Evolutionary conservation across 176 grass and related monocot species (phyloP).

Genomic region (Lolium multiflorum): DNA sequence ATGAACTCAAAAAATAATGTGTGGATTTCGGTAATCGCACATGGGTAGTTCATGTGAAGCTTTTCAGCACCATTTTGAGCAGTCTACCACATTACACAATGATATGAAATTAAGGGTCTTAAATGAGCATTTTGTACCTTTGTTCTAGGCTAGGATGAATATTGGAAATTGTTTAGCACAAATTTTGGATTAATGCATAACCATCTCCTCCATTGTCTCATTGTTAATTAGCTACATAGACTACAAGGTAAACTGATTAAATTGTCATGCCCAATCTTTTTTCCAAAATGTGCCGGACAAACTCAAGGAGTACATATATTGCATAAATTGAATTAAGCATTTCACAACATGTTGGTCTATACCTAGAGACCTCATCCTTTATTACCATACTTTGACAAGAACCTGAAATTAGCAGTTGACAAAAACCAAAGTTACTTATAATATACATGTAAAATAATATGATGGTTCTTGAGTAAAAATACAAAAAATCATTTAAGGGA

Average conservation of each 20-base stretch:
- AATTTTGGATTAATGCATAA: background rate
- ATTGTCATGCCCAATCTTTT: background rate
- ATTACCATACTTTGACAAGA: background rate
- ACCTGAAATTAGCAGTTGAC: no score
- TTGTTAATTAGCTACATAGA: background rate
- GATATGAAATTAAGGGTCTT: no score
- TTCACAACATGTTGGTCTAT: background rate
- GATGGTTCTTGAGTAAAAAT: background rate
- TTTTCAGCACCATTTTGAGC: no score
- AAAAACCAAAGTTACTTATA: background rate
- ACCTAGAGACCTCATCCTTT: background rate
- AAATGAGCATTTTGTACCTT: no score
- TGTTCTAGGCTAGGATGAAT: no score
- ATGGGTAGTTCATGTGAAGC: no score
- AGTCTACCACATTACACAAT: no score
- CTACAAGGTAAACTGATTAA: background rate
- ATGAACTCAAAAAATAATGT: no score
- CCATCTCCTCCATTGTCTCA: background rate
- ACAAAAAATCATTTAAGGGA: background rate
- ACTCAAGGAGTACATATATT: background rate
- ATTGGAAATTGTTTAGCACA: no score
- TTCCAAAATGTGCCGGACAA: background rate
- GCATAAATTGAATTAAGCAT: background rate
- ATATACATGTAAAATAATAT: background rate
- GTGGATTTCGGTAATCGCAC: no score